These are phyloP conservation scores for Cadophora malorum DNA, from an alignment of 2,329 filamentous ascomycete species.

Conservation along the genomic window DNA sequence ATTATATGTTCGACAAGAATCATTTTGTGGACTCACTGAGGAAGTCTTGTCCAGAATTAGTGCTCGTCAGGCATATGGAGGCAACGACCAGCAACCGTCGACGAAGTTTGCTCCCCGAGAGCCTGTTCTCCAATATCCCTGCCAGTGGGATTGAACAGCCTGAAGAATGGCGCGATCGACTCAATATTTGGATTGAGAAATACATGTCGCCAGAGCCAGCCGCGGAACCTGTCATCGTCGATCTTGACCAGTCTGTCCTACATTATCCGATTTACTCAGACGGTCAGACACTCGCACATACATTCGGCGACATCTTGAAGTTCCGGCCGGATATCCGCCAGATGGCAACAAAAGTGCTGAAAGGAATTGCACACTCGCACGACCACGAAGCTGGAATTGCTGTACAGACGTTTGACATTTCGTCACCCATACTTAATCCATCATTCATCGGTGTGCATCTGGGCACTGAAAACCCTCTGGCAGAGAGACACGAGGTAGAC, in stretches of 20 bases:
- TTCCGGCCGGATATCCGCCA: conserved; percentile 36
- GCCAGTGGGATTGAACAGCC: conserved; percentile 37
- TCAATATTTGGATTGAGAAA: conserved; percentile 38
- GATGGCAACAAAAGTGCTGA: conserved; percentile 46
- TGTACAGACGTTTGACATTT: conserved; percentile 39
- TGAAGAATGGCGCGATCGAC: conserved; percentile 36
- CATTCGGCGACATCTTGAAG: conserved; percentile 51
- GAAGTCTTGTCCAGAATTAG: conserved; percentile 40
- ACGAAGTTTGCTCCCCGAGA: conserved; percentile 39
- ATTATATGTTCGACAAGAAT: conserved; percentile 42
- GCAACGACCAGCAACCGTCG: conserved; percentile 30
- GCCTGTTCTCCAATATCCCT: conserved; percentile 35
- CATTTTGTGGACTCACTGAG: conserved; percentile 42
- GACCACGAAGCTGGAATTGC: conserved; percentile 35
- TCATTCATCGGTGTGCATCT: conserved; percentile 50
- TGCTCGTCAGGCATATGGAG: conserved; percentile 37
- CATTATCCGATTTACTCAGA: conserved; percentile 49
- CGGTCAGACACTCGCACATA: conserved; percentile 45
- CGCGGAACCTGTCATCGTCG: conserved; percentile 37
- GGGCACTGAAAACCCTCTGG: conserved; percentile 46
- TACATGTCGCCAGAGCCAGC: conserved; percentile 31
- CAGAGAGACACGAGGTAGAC: conserved; percentile 42
- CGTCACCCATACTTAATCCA: conserved; percentile 39
- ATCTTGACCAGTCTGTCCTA: conserved; percentile 47
- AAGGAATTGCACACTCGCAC: conserved; percentile 39